phyloP scores from a whole-genome alignment of 2,329 filamentous ascomycete genomes.

The Sclerotinia subarctica region DNA sequence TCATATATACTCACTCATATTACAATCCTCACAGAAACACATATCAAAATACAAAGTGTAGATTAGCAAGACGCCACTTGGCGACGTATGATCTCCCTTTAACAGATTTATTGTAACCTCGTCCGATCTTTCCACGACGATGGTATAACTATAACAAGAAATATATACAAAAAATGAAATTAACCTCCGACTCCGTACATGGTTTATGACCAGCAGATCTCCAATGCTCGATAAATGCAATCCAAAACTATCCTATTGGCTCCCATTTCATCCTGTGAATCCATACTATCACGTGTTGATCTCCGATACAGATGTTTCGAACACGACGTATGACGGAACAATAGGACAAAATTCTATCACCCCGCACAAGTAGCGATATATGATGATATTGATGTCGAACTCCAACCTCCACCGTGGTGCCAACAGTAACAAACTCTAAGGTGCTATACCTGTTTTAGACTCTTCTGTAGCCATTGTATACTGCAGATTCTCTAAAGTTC shows the following conservation, averaged over 20 bases:
- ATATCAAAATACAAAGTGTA: not conserved
- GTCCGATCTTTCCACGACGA: no score
- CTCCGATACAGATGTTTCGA: not conserved
- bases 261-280: not conserved
- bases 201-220: not conserved
- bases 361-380: not conserved
- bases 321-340: conserved; percentile 4
- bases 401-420: not conserved
- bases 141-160: not conserved
- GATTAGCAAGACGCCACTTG: not conserved
- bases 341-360: not conserved
- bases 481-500: not conserved
- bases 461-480: not conserved
- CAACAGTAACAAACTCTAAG: not conserved
- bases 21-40: not conserved
- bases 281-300: not conserved
- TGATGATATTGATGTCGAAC: not conserved
- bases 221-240: not conserved
- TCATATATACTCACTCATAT: not conserved
- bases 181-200: not conserved
- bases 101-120: not conserved
- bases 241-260: not conserved
- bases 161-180: not conserved
- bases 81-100: not conserved
- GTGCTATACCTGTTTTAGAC: not conserved